Evolutionary conservation across 371 early-diverging fungal species (phyloP).

Genomic region (Mortierella sp.): DNA sequence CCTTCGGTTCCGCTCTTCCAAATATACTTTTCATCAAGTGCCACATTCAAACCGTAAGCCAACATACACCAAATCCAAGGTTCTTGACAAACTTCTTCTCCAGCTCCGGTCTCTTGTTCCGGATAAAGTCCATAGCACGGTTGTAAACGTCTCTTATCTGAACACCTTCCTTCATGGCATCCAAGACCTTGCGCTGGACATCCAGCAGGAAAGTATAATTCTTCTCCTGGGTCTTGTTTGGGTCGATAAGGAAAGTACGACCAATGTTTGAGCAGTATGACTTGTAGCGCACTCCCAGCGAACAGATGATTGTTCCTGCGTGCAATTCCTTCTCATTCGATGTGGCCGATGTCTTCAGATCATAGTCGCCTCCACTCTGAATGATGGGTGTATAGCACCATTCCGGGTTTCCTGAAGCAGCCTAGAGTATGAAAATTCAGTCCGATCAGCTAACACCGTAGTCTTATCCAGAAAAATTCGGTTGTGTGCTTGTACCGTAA

Average conservation of each 20-base stretch:
- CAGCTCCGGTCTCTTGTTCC: constrained; percentile 86
- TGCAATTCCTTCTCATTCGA: constrained; percentile 81
- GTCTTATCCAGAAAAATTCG: not conserved
- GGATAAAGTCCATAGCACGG: constrained; percentile 75
- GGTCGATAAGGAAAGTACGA: constrained; percentile 94
- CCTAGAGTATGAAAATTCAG: constrained; percentile 16
- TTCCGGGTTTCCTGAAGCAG: constrained; percentile 70
- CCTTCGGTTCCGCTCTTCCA: too few relatives aligned
- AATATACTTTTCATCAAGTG: too few relatives aligned
- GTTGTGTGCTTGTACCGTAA: too few relatives aligned
- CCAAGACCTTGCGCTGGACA: constrained; percentile 79
- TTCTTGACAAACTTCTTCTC: constrained; percentile 84
- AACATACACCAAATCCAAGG: constrained; percentile 84
- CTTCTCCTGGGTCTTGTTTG: constrained; percentile 89
- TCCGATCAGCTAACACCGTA: not conserved
- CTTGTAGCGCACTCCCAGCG: constrained; percentile 93
- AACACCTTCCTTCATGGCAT: constrained; percentile 82
- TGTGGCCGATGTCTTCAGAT: constrained; percentile 84
- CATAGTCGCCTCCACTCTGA: constrained; percentile 96
- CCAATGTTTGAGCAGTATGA: constrained; percentile 94
- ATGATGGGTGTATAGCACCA: constrained; percentile 97
- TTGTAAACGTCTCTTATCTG: constrained; percentile 83
- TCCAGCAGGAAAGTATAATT: constrained; percentile 92
- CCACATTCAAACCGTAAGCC: too few relatives aligned
- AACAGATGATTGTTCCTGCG: constrained; percentile 91